Evolutionary conservation across 1,284 basidiomycete species (phyloP), one percentile per base, ranked within the genome.

Genomic region (Ustilago vetiveriae): DNA sequence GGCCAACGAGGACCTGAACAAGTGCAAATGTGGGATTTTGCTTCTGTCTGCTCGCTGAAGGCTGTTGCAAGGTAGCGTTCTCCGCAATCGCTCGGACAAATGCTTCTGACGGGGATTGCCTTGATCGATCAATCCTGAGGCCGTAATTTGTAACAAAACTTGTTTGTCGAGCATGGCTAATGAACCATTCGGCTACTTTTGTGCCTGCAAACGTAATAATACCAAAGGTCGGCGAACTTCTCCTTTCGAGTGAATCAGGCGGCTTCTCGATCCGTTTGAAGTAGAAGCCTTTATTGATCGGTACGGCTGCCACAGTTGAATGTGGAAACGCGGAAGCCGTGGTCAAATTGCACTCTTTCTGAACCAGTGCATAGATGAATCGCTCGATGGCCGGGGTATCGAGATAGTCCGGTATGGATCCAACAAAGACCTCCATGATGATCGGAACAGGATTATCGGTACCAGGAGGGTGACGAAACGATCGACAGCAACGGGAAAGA

Each of bases 261-360:
- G n/a, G n/a, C 0, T 10, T 13, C 11, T 41, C 33, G 22, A 52
- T 4, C 3, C 40, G 32, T 21, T 43, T 43, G 40, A 65, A 57
- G 38, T 24, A 65, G 51, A 58, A 65, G 33, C 55, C 63, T 30
- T 54, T 58, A 43, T 58, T 49, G 37, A 50, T 49, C 0, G 33
- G n/a, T 5, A 58, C 24, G 3, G 26, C 14, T 4, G 46, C 37
- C 9, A 33, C 30, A n/a, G 11, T 40, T 4, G 45, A 16, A 17
- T 9, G 16, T 7, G 19, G 1, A 21, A 43, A 35, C 14, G 30
- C 8, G 6, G 36, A 37, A 7, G 43, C 26, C 14, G 38, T 26
- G 2, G 29, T 52, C 9, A 17, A 8, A 16, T 26, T 24, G 10
- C 42, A 27, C n/a, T 63, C 43, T 4, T 30, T 43, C 4, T 44